Evolutionary conservation across 371 early-diverging fungal genomes (phyloP), one percentile per base, ranked within the genome.

Genomic region (Funneliformis caledonium): DNA sequence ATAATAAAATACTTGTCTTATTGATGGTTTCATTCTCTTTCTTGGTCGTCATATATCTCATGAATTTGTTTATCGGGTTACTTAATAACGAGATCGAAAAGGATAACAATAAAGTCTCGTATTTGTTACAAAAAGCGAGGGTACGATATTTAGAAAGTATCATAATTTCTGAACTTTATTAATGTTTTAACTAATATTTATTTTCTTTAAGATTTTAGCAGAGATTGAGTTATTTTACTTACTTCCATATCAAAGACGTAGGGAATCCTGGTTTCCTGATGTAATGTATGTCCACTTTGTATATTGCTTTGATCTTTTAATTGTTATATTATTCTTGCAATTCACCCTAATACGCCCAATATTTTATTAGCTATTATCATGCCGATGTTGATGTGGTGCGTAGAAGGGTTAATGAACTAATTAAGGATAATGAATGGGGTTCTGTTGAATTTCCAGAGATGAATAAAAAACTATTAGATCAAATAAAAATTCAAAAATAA

Each of bases 221-320:
- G 74, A 74, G 31, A 74, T 74, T 11, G 74, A 74, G 42, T 74
- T 74, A 31, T 52, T 74, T 74, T 74, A 74, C 31, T 37, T 74
- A 31, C n/a, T 56, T 56, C 74, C 74, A 16, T 4, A 56, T n/a
- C 74, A 74, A 74, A 33, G 74, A 56, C 19, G 74, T 6, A 56
- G 37, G 60, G 33, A 33, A 74, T 26, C n/a, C 22, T 74, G 74
- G 59, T 74, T 74, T 56, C 74, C 59, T 26, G 74, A 74, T 11
- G 10, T 9, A 4, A 74, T 74, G 74, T 74, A 56, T 6, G 65
- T 65, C 12, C 3, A 1, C 3, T 37, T 37, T 37, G 3, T 37
- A 2, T 3, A 37, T 37, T 37, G 37, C 37, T 37, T 26, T 26
- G 26, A 26, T 26, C 26, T 26, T 26, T 26, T 26, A 26, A 26